These are phyloP conservation scores for Coemansia sp. DNA, from an alignment of 192 early-diverging fungal genomes.

Conservation along the genomic window DNA sequence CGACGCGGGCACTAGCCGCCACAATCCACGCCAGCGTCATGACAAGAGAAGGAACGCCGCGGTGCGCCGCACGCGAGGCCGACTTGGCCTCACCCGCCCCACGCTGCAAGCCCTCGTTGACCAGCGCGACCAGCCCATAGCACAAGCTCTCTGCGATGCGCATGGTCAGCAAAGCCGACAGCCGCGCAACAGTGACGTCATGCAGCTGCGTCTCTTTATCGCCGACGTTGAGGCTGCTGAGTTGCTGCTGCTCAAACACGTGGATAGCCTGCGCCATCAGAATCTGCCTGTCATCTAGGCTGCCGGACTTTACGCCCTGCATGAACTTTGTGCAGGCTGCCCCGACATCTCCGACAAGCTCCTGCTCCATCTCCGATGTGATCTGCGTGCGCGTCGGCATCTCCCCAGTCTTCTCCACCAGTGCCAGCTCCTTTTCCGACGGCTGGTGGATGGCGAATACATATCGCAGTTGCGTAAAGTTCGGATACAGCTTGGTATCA, in stretches of 20 bases:
- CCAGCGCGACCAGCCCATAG: conserved; percentile 4
- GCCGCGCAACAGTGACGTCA: conserved; percentile 11
- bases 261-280: conserved; percentile 33
- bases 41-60: conserved; percentile 19
- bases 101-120: conserved; percentile 1
- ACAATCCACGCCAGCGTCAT: conserved; percentile 31
- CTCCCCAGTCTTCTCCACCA: not conserved
- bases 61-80: conserved; percentile 14
- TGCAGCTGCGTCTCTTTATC: conserved; percentile 20
- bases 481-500: conserved; percentile 30
- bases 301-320: conserved; percentile 16
- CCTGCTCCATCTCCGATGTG: conserved; percentile 11
- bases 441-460: conserved; percentile 37
- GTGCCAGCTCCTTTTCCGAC: not conserved
- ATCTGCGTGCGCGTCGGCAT: not conserved
- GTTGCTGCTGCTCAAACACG: conserved; percentile 48
- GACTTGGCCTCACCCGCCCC: conserved; percentile 12
- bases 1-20: conserved; percentile 20
- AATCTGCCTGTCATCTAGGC: conserved; percentile 16
- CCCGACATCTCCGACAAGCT: conserved; percentile 11
- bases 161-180: conserved; percentile 27
- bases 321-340: conserved; percentile 25
- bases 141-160: conserved; percentile 24
- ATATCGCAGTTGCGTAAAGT: conserved; percentile 43
- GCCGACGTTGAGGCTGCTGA: conserved; percentile 20